Evolutionary conservation across 1,139 yeast genomes (phyloP).

Genomic region (Arxiozyma slooffiae): DNA sequence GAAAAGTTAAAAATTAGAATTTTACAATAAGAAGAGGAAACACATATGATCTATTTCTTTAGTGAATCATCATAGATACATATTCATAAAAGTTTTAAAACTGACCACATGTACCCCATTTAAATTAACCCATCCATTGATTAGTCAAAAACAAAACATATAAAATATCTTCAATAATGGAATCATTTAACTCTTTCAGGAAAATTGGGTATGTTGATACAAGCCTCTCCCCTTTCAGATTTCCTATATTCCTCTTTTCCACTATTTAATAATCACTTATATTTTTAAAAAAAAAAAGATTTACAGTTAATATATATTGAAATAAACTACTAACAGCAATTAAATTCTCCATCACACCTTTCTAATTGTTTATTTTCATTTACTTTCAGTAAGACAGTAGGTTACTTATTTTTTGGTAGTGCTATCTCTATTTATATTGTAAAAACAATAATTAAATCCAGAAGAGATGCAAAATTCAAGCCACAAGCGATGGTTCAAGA

Average conservation of each 20-base stretch:
- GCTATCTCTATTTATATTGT: constrained; percentile 20
- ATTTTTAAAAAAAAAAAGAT: not conserved
- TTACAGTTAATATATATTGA: not conserved
- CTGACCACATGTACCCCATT: too few relatives aligned
- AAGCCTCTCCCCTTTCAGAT: not conserved
- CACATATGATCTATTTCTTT: too few relatives aligned
- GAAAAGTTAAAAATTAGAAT: not conserved
- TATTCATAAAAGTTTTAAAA: too few relatives aligned
- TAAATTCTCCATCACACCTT: not conserved
- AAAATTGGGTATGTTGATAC: constrained; percentile 22
- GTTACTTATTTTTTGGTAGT: constrained; percentile 20
- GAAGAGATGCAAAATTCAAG: constrained; percentile 23
- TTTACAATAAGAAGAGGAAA: too few relatives aligned
- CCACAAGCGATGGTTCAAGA: constrained; percentile 16
- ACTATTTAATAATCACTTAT: not conserved
- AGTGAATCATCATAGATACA: too few relatives aligned
- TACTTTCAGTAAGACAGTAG: constrained; percentile 16
- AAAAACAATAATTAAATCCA: constrained; percentile 20
- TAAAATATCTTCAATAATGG: constrained; percentile 5
- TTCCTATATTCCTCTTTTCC: not conserved
- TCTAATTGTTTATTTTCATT: too few relatives aligned
- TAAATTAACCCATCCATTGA: not conserved
- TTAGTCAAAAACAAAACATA: not conserved
- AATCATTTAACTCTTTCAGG: constrained; percentile 15
- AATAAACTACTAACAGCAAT: constrained; percentile 3